A percentile compares a stretch with the other conserved stretches of the same genome.
These are phyloP conservation scores for Colletotrichum plurivorum DNA, from an alignment of 2,329 filamentous ascomycete species.

Conservation along the genomic window DNA sequence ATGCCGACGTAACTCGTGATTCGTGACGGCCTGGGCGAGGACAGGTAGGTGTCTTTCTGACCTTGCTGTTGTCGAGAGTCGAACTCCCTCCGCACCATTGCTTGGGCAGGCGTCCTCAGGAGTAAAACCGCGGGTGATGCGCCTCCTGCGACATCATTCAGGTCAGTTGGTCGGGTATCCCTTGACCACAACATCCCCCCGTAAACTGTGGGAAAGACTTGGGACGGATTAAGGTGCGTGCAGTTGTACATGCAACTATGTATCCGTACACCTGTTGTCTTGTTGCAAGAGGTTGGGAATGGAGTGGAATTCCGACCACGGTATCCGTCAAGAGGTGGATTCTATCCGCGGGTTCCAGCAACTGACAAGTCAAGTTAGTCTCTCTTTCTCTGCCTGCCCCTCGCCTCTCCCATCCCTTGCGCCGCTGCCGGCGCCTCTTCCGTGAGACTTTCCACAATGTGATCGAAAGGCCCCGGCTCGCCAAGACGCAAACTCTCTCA, in stretches of 20 bases:
- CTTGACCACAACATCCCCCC: conserved; percentile 8
- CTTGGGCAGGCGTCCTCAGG: not conserved
- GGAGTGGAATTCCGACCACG: not conserved
- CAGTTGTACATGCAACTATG: no score
- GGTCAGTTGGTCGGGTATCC: conserved; percentile 4
- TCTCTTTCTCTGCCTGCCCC: not conserved
- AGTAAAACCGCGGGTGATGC: conserved; percentile 21
- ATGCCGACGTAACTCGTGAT: conserved; percentile 23
- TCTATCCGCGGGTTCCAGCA: no score
- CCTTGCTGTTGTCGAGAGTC: not conserved
- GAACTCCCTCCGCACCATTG: not conserved
- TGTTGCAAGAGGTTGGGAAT: conserved; percentile 20
- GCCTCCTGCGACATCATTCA: conserved; percentile 20
- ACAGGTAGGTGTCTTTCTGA: not conserved
- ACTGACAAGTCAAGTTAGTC: not conserved
- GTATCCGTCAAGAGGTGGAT: not conserved
- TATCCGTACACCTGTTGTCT: not conserved
- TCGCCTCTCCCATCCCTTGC: not conserved
- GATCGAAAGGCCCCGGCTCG: not conserved
- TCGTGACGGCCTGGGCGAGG: not conserved
- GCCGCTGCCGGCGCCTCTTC: conserved; percentile 12
- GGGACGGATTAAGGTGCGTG: conserved; percentile 31
- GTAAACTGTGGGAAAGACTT: conserved; percentile 20
- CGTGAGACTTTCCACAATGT: conserved; percentile 1
- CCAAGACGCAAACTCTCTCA: not conserved